phyloP scores from a whole-genome alignment of 257 asterid genomes.

The Scutellaria baicalensis region DNA sequence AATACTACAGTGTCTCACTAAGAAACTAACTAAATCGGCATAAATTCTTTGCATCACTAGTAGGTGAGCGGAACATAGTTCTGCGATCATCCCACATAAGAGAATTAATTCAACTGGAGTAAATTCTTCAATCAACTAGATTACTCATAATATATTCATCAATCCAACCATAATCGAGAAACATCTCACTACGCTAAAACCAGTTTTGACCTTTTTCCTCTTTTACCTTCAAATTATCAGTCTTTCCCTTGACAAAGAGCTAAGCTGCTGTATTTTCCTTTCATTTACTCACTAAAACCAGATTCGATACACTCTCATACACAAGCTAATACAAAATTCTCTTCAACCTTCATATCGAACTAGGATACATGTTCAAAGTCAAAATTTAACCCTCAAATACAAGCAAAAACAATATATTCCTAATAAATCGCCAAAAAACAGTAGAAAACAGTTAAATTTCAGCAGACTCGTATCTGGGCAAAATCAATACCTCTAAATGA shows the following conservation, averaged over 20 bases:
- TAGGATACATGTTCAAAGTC: background rate
- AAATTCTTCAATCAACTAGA: background rate
- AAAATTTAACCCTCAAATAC: background rate
- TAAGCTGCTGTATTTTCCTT: too few species aligned
- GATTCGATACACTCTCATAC: background rate
- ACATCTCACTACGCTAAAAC: background rate
- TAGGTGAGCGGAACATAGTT: background rate
- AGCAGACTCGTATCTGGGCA: background rate
- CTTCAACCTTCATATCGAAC: background rate
- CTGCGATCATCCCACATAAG: background rate
- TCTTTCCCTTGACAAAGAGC: background rate
- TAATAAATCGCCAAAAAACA: background rate
- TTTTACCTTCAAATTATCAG: background rate
- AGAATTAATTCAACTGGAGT: background rate
- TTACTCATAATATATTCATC: background rate
- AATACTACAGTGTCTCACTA: background rate
- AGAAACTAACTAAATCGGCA: background rate
- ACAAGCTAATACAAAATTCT: background rate
- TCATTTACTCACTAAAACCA: background rate
- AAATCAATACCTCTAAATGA: constrained; percentile 9
- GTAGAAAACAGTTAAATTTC: background rate
- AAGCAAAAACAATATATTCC: background rate
- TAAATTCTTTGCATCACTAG: background rate
- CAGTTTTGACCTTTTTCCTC: background rate
- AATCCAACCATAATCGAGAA: background rate